Evolutionary conservation across 192 early-diverging fungal genomes (phyloP).

Genomic region (Coemansia umbellata): DNA sequence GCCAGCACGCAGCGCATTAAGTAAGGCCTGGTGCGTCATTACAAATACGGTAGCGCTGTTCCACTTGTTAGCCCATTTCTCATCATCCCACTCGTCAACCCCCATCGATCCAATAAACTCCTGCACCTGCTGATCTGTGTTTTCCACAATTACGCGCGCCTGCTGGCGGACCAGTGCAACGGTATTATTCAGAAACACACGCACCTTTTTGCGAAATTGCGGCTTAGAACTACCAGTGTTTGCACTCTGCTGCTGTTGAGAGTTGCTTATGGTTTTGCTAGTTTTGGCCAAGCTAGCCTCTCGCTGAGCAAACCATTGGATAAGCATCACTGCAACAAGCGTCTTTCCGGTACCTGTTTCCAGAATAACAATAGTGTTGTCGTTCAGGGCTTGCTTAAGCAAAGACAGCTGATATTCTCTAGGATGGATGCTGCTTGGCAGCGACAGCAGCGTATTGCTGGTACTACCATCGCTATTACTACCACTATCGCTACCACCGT

Average conservation of each 20-base stretch:
- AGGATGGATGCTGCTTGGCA: constrained; percentile 39
- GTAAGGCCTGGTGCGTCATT: constrained; percentile 83
- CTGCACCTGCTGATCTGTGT: constrained; percentile 61
- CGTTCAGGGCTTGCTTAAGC: constrained; percentile 57
- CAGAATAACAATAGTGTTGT: constrained; percentile 85
- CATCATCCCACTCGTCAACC: constrained; percentile 58
- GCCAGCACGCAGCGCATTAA: constrained; percentile 70
- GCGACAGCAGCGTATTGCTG: neutral
- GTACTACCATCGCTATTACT: neutral
- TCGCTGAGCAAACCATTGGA: constrained; percentile 64
- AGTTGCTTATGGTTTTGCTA: neutral
- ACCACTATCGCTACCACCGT: too few relatives aligned
- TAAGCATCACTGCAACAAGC: constrained; percentile 79
- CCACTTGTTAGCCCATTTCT: constrained; percentile 60
- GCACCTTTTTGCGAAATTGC: constrained; percentile 14
- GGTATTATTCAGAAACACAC: constrained; percentile 80
- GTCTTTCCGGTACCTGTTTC: constrained; percentile 96
- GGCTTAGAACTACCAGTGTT: neutral
- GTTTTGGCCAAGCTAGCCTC: neutral
- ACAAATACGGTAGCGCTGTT: constrained; percentile 69
- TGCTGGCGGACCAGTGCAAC: constrained; percentile 90
- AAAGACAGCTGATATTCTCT: constrained; percentile 82
- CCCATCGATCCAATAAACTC: constrained; percentile 66
- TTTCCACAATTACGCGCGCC: constrained; percentile 65
- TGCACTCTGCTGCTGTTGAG: neutral